Evolutionary conservation across 345 rosid genomes (phyloP).

Genomic region (Pistacia vera): DNA sequence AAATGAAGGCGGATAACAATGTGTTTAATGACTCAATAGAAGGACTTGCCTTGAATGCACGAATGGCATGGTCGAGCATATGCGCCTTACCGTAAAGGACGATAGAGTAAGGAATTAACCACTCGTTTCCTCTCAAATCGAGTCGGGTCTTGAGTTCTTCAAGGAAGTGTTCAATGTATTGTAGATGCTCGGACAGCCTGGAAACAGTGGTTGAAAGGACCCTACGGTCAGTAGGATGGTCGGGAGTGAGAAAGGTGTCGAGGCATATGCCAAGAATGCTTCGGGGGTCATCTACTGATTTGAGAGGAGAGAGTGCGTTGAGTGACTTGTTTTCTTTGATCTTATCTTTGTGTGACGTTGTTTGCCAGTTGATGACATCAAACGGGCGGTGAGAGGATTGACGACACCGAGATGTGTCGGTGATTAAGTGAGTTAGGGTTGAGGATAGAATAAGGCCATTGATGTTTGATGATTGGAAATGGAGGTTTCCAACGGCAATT

Average conservation of each 20-base stretch:
- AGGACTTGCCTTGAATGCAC: slow-evolving; percentile 49
- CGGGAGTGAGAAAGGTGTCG: slow-evolving; percentile 69
- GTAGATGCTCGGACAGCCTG: slow-evolving; percentile 47
- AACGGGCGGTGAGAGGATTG: slow-evolving; percentile 10
- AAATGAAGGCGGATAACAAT: slow-evolving; percentile 57
- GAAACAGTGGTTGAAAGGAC: slow-evolving; percentile 69
- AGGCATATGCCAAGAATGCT: slow-evolving; percentile 82
- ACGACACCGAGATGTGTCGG: slow-evolving; percentile 21
- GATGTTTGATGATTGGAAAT: slow-evolving; percentile 10
- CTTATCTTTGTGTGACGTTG: background rate
- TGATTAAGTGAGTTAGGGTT: slow-evolving; percentile 24
- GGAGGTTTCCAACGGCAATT: background rate
- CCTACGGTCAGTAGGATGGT: slow-evolving; percentile 53
- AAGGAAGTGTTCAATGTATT: slow-evolving; percentile 31
- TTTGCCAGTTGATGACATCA: slow-evolving; percentile 48
- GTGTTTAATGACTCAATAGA: slow-evolving; percentile 68
- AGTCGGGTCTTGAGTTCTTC: slow-evolving; percentile 59
- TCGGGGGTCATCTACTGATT: slow-evolving; percentile 63
- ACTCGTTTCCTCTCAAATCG: slow-evolving; percentile 55
- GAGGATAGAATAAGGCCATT: slow-evolving; percentile 43
- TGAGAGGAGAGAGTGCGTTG: slow-evolving; percentile 66
- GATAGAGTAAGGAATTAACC: slow-evolving; percentile 61
- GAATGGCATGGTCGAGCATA: slow-evolving; percentile 65
- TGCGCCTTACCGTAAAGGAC: slow-evolving; percentile 77
- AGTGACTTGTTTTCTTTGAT: slow-evolving; percentile 39